Conservation (phyloP, 148 eudicot species). For the Rhododendron ferrugineum region DNA sequence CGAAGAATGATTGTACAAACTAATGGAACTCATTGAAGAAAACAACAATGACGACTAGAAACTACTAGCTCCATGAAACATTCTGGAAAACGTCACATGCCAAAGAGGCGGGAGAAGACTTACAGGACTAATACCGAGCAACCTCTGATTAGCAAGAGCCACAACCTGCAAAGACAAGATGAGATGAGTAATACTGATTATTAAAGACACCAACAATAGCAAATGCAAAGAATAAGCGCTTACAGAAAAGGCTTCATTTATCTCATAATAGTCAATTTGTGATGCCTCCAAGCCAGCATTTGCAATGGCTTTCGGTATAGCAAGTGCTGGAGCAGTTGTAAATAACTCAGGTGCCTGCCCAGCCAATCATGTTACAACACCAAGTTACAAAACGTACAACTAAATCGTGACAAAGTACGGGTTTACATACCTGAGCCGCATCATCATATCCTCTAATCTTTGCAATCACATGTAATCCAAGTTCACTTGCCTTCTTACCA, state of each 20-base stretch:
- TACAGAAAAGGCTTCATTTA: slow-evolving; percentile 98
- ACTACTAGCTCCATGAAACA: neutral
- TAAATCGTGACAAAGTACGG: neutral
- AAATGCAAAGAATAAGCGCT: slow-evolving; percentile 12
- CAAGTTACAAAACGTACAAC: neutral
- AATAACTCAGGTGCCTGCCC: slow-evolving; percentile 91
- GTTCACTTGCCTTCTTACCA: slow-evolving; percentile 74
- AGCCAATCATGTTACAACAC: slow-evolving; percentile 10
- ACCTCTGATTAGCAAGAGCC: slow-evolving; percentile 81
- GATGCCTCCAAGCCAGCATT: slow-evolving; percentile 76
- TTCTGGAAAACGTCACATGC: neutral
- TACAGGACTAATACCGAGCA: slow-evolving; percentile 76
- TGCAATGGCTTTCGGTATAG: slow-evolving; percentile 87
- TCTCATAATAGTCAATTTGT: slow-evolving; percentile 78
- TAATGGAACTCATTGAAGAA: neutral
- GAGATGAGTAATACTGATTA: neutral
- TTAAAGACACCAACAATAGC: neutral
- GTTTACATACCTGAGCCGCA: slow-evolving; percentile 74
- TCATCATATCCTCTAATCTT: slow-evolving; percentile 85
- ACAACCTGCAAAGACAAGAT: slow-evolving; percentile 62
- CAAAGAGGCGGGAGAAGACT: slow-evolving; percentile 28
- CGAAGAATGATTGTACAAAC: neutral
- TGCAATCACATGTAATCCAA: slow-evolving; percentile 72
- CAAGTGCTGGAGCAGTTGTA: slow-evolving; percentile 94
- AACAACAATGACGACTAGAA: neutral